Evolutionary conservation across 768 basidiomycete species (phyloP).

Genomic region (Solioccasus polychromus): DNA sequence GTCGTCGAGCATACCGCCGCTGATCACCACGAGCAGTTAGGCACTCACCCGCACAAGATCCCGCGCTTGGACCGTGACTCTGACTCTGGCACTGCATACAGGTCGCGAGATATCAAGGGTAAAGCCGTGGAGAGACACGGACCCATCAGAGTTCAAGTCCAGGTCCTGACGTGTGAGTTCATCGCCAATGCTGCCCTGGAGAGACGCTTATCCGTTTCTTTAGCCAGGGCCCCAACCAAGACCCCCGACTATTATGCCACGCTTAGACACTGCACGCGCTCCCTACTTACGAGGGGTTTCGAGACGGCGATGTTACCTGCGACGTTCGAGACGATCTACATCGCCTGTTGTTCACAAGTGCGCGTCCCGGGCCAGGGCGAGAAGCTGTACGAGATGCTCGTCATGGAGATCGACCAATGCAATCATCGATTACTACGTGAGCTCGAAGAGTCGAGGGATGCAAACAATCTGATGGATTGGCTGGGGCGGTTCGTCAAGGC

Average conservation of each 20-base stretch:
- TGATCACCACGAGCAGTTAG: slow-evolving; percentile 41
- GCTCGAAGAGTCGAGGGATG: slow-evolving; percentile 28
- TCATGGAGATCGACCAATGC: slow-evolving; percentile 58
- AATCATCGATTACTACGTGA: slow-evolving; percentile 38
- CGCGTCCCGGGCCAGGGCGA: slow-evolving; percentile 51
- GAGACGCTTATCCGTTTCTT: background rate
- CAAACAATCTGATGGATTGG: slow-evolving; percentile 46
- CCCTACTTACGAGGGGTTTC: slow-evolving; percentile 38
- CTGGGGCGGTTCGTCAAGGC: slow-evolving; percentile 50
- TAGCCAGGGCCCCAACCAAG: slow-evolving; percentile 12
- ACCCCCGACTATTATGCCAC: slow-evolving; percentile 26
- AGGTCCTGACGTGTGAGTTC: slow-evolving; percentile 40
- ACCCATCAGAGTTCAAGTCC: slow-evolving; percentile 47
- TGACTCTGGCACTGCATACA: slow-evolving; percentile 65
- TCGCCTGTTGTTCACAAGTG: slow-evolving; percentile 55
- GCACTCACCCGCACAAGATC: slow-evolving; percentile 64
- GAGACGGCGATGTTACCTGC: slow-evolving; percentile 34
- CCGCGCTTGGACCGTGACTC: slow-evolving; percentile 63
- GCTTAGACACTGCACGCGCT: slow-evolving; percentile 37
- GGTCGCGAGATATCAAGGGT: slow-evolving; percentile 38
- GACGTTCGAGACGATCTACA: slow-evolving; percentile 58
- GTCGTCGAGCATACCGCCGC: slow-evolving; percentile 30
- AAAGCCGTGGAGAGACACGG: slow-evolving; percentile 29
- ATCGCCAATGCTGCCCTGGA: background rate
- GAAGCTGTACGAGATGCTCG: slow-evolving; percentile 55